Evolutionary conservation across 2,329 filamentous ascomycete genomes (phyloP).

Genomic region (Dactylellina haptotyla): DNA sequence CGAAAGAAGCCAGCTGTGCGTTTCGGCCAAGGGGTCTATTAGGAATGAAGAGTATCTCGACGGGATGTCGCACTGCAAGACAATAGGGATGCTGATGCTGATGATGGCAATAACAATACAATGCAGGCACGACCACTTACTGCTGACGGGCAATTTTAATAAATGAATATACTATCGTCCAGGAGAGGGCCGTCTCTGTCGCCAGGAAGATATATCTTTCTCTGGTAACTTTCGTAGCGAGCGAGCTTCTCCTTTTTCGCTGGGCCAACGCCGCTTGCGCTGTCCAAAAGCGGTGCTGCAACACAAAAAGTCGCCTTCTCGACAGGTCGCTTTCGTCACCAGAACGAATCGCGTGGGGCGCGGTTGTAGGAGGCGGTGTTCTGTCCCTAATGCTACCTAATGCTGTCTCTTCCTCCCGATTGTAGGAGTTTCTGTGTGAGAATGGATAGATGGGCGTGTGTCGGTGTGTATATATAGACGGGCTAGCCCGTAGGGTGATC

Average conservation of each 20-base stretch:
- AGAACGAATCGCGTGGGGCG: slow-evolving; percentile 11
- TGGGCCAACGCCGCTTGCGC: slow-evolving; percentile 12
- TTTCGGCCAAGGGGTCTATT: not conserved
- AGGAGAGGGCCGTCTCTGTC: too few species aligned
- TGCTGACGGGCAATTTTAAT: too few species aligned
- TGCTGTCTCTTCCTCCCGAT: too few species aligned
- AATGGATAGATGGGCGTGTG: too few species aligned
- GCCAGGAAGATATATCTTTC: not conserved
- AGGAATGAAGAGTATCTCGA: not conserved
- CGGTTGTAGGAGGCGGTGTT: too few species aligned
- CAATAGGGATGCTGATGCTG: not conserved
- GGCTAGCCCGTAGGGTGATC: too few species aligned
- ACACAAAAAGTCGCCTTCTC: slow-evolving; percentile 31
- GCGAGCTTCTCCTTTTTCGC: slow-evolving; percentile 24
- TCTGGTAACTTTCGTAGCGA: not conserved
- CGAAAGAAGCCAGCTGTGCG: slow-evolving; percentile 20
- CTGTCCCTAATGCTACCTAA: too few species aligned
- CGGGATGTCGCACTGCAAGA: not conserved
- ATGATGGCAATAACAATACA: not conserved
- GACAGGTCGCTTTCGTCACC: not conserved
- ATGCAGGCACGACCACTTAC: too few species aligned
- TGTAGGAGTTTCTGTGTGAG: too few species aligned
- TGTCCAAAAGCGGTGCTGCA: slow-evolving; percentile 35
- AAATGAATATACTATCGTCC: too few species aligned
- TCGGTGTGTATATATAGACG: too few species aligned